phyloP scores from a whole-genome alignment of 2,329 filamentous ascomycete species.

The Fonsecaea pedrosoi region DNA sequence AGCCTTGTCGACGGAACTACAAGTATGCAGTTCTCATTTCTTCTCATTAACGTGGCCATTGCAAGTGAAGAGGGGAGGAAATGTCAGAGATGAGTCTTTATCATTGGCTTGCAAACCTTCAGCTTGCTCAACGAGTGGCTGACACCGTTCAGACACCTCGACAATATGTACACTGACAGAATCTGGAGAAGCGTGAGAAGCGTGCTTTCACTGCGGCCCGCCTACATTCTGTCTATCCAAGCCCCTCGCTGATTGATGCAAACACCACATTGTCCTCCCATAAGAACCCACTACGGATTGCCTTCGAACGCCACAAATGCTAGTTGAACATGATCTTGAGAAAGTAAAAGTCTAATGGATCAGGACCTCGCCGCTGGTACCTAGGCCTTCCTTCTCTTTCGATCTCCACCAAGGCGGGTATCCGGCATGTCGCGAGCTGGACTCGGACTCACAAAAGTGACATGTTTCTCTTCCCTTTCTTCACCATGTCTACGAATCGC shows the following conservation, averaged over 20 bases:
- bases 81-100: constrained; percentile 33
- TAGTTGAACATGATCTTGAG: constrained; percentile 12
- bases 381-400: constrained; percentile 32
- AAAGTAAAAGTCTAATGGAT: constrained; percentile 22
- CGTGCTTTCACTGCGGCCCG: constrained; percentile 6
- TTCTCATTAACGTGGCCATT: neutral
- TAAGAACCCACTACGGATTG: constrained; percentile 2
- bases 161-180: constrained; percentile 23
- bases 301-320: constrained; percentile 20
- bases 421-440: constrained; percentile 38
- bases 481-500: constrained; percentile 42
- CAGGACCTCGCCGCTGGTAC: neutral
- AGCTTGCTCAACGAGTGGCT: constrained; percentile 15
- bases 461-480: constrained; percentile 47
- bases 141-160: constrained; percentile 18
- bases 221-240: constrained; percentile 29
- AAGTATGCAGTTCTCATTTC: neutral
- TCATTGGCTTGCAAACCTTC: constrained; percentile 24
- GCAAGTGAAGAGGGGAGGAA: neutral
- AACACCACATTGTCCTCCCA: constrained; percentile 10
- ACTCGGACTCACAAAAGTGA: constrained; percentile 47
- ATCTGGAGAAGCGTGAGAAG: constrained; percentile 1
- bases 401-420: constrained; percentile 25
- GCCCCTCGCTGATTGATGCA: constrained; percentile 11
- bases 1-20: constrained; percentile 16